Percentiles rank a stretch among this genome's conserved stretches.
These are phyloP conservation scores for Xylaria castorea DNA, from an alignment of 495 filamentous ascomycete species.

Conservation along the genomic window DNA sequence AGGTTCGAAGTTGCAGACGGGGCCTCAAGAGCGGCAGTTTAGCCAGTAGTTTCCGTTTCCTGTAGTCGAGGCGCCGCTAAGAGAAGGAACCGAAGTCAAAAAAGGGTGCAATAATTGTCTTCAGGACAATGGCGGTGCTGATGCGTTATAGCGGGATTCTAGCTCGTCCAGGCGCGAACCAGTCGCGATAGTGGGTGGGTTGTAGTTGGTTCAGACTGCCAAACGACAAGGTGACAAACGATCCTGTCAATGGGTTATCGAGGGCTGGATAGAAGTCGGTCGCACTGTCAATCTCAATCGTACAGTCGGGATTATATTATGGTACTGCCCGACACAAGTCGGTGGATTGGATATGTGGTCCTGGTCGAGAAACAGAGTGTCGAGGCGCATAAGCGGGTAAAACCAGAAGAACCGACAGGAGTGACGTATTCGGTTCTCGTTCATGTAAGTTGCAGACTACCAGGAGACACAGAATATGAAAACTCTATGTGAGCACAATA, in stretches of 20 bases:
- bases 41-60: not conserved
- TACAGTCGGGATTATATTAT: not conserved
- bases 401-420: not conserved
- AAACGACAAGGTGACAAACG: not conserved
- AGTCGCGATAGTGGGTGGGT: not conserved
- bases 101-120: not conserved
- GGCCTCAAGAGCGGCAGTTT: not conserved
- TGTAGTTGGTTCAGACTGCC: not conserved
- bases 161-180: not conserved
- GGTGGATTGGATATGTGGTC: not conserved
- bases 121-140: not conserved
- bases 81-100: not conserved
- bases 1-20: slow-evolving; percentile 12
- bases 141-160: not conserved
- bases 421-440: slow-evolving; percentile 15
- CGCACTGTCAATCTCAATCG: not conserved
- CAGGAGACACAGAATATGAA: not conserved
- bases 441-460: not conserved
- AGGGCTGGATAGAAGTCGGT: not conserved
- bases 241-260: not conserved
- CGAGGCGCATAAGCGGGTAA: slow-evolving; percentile 1
- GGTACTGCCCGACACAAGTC: not conserved
- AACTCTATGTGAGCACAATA: not conserved
- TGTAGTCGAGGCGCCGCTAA: not conserved
- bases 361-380: not conserved